phyloP scores from a whole-genome alignment of 2,329 filamentous ascomycete species.

The Diplocarpon mali region DNA sequence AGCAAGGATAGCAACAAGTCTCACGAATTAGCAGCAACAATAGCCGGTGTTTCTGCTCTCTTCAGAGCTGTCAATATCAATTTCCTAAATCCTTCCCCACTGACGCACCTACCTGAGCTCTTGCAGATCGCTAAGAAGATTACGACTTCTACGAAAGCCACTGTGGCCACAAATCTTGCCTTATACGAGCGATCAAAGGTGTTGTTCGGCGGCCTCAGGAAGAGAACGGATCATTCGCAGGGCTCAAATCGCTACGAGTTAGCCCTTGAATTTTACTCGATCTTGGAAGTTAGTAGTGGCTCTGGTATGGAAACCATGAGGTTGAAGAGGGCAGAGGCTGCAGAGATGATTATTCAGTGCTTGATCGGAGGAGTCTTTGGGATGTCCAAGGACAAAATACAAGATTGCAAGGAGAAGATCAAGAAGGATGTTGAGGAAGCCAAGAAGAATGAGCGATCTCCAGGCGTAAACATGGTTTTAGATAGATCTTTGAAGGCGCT shows the following conservation, averaged over 20 bases:
- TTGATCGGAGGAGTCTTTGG: conserved; percentile 23
- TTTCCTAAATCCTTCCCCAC: conserved; percentile 15
- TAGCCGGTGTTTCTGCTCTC: conserved; percentile 24
- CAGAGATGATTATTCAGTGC: conserved; percentile 22
- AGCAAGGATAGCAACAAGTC: conserved; percentile 17
- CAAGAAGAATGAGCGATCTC: conserved; percentile 22
- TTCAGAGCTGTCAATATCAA: conserved; percentile 26
- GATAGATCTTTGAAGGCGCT: conserved; percentile 19
- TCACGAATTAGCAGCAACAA: conserved; percentile 22
- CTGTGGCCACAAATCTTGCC: conserved; percentile 21
- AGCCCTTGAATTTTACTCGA: conserved; percentile 17
- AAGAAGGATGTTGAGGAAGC: conserved; percentile 16
- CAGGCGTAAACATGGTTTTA: conserved; percentile 18
- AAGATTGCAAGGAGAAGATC: conserved; percentile 16
- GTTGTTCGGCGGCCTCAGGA: conserved; percentile 23
- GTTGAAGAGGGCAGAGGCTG: conserved; percentile 26
- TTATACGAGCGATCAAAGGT: conserved; percentile 25
- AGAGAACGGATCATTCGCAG: conserved; percentile 16
- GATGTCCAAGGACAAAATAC: conserved; percentile 15
- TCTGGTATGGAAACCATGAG: conserved; percentile 25
- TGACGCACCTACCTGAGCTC: conserved; percentile 21
- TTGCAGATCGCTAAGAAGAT: conserved; percentile 18
- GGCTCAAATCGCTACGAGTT: conserved; percentile 15
- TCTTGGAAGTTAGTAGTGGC: conserved; percentile 23
- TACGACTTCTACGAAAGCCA: conserved; percentile 20